Evolutionary conservation across 2,329 filamentous ascomycete genomes (phyloP).

Genomic region (Paradendryphiella salina): DNA sequence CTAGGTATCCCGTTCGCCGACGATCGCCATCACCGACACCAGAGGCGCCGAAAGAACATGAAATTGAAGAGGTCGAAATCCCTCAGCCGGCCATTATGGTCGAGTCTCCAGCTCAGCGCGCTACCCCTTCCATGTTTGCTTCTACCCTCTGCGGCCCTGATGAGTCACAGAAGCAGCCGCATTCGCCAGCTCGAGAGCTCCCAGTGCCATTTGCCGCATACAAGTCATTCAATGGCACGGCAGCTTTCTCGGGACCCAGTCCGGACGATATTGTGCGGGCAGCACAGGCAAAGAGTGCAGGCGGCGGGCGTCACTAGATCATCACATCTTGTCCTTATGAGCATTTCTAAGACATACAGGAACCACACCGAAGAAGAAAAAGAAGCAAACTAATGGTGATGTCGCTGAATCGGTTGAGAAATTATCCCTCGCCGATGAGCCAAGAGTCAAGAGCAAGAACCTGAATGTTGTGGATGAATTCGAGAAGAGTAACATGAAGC

Average conservation of each 20-base stretch:
- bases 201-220: constrained; percentile 49
- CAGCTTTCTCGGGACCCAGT: constrained; percentile 81
- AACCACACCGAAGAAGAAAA: constrained; percentile 36
- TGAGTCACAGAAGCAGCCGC: constrained; percentile 5
- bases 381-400: constrained; percentile 25
- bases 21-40: constrained; percentile 34
- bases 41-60: constrained; percentile 19
- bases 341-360: constrained; percentile 32
- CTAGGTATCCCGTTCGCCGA: constrained; percentile 37
- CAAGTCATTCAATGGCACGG: constrained; percentile 49
- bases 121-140: constrained; percentile 57
- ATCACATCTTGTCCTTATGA: constrained; percentile 2
- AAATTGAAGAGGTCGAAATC: constrained; percentile 18
- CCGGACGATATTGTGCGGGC: constrained; percentile 87
- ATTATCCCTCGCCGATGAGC: constrained; percentile 53
- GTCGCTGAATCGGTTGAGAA: constrained; percentile 55
- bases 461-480: constrained; percentile 83
- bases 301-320: constrained; percentile 44
- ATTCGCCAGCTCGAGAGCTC: constrained; percentile 19
- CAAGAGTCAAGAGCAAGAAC: constrained; percentile 70
- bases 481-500: constrained; percentile 73
- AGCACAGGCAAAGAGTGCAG: constrained; percentile 65
- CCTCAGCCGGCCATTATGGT: constrained; percentile 27
- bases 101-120: constrained; percentile 47
- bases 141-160: constrained; percentile 51